Percentiles rank a stretch among this genome's conserved stretches.
These are phyloP conservation scores for Lachnellula cervina DNA, from an alignment of 2,329 filamentous ascomycete genomes.

Conservation along the genomic window DNA sequence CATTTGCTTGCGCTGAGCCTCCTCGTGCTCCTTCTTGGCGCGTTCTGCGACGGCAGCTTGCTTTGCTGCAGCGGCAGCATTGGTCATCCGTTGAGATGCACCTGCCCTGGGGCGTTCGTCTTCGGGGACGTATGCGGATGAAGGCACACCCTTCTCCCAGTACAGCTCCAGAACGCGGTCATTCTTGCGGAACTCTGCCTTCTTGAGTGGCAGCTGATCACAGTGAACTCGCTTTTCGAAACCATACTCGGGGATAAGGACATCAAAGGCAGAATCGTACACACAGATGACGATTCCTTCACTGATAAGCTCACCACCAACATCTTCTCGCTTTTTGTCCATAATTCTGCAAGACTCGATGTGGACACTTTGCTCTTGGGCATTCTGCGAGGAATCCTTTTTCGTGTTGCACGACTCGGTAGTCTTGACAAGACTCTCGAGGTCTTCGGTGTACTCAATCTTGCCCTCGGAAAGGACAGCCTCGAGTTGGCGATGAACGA, in stretches of 20 bases:
- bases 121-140: conserved; percentile 91
- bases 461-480: conserved; percentile 75
- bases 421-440: conserved; percentile 84
- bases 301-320: conserved; percentile 85
- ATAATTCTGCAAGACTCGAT: conserved; percentile 95
- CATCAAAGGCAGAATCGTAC: conserved; percentile 97
- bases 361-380: conserved; percentile 97
- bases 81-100: conserved; percentile 66
- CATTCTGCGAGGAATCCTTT: conserved; percentile 96
- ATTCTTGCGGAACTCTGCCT: conserved; percentile 98
- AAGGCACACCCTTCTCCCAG: conserved; percentile 99
- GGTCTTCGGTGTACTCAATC: conserved; percentile 81
- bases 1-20: conserved; percentile 86
- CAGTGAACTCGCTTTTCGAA: conserved; percentile 99
- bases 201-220: conserved; percentile 94
- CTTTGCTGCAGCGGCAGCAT: conserved; percentile 69
- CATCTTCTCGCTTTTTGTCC: conserved; percentile 83
- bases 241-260: conserved; percentile 95
- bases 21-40: conserved; percentile 79
- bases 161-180: conserved; percentile 92
- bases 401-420: conserved; percentile 97
- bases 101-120: conserved; percentile 89
- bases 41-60: conserved; percentile 80
- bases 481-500: conserved; percentile 94
- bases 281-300: conserved; percentile 96